These are phyloP conservation scores for Misopates orontium DNA, from an alignment of 257 asterid species.

Conservation along the genomic window DNA sequence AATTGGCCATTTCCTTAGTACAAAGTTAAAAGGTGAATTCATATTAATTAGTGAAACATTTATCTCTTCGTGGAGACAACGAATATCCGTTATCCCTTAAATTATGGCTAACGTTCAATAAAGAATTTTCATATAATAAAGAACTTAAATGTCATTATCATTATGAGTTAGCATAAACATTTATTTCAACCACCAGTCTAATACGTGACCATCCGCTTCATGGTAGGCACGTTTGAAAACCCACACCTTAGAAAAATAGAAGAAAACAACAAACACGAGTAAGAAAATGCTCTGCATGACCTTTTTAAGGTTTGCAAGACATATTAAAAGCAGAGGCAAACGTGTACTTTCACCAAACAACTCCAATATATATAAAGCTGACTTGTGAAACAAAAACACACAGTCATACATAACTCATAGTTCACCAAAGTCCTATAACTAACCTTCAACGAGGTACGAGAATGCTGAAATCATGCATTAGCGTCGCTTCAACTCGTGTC, in stretches of 20 bases:
- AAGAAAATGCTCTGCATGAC: constrained; percentile 43
- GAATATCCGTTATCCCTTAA: neutral
- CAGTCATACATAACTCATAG: neutral
- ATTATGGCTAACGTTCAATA: no score
- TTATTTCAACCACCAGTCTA: constrained; percentile 35
- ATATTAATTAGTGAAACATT: neutral
- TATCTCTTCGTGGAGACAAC: constrained; percentile 8
- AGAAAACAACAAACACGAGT: constrained; percentile 29
- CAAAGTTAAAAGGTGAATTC: neutral
- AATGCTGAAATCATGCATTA: constrained; percentile 55
- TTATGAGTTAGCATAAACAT: no score
- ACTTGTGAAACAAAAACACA: neutral
- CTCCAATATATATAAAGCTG: neutral
- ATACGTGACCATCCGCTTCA: constrained; percentile 34
- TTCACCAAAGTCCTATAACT: neutral
- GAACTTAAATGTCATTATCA: constrained; percentile 19
- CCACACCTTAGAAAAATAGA: constrained; percentile 40
- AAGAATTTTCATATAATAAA: neutral
- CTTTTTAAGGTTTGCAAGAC: constrained; percentile 15
- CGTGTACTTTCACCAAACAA: no score
- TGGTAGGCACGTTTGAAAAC: constrained; percentile 61
- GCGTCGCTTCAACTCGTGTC: constrained; percentile 44
- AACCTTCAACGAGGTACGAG: constrained; percentile 19
- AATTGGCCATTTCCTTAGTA: no score
- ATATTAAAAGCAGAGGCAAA: constrained; percentile 20